phyloP scores from a whole-genome alignment of 1,139 yeast genomes.

The Lizanozyma gosingica region DNA sequence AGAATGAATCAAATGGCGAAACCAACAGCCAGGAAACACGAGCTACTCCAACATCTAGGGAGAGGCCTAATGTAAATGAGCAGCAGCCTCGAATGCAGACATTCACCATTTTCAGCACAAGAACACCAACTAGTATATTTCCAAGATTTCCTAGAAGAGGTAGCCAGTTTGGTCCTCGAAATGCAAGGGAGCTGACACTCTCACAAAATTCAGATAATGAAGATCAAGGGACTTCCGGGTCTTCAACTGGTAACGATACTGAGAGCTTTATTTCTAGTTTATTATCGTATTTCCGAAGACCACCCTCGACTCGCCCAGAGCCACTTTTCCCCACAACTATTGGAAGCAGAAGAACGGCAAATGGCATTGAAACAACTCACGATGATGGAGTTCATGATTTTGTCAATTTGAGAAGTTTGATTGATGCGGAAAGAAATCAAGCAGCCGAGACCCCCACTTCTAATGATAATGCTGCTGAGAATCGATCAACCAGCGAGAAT shows the following conservation, averaged over 20 bases:
- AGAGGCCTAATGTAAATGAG: neutral
- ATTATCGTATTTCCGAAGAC: slow-evolving; percentile 15
- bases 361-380: slow-evolving; percentile 35
- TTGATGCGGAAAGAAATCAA: slow-evolving; percentile 3
- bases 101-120: neutral
- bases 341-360: slow-evolving; percentile 39
- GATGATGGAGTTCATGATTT: slow-evolving; percentile 17
- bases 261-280: slow-evolving; percentile 8
- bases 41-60: slow-evolving; percentile 1
- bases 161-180: neutral
- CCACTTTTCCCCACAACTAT: slow-evolving; percentile 41
- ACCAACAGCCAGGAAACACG: neutral
- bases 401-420: slow-evolving; percentile 19
- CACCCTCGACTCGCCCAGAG: slow-evolving; percentile 6
- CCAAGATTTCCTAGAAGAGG: neutral
- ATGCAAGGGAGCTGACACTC: neutral
- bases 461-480: slow-evolving; percentile 1
- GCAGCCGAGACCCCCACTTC: neutral
- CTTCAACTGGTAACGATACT: neutral
- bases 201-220: neutral
- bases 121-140: neutral
- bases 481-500: no score
- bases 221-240: neutral
- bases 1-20: neutral
- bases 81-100: neutral